Evolutionary conservation across 805 yeast genomes (phyloP).

Genomic region (Candida quercuum): DNA sequence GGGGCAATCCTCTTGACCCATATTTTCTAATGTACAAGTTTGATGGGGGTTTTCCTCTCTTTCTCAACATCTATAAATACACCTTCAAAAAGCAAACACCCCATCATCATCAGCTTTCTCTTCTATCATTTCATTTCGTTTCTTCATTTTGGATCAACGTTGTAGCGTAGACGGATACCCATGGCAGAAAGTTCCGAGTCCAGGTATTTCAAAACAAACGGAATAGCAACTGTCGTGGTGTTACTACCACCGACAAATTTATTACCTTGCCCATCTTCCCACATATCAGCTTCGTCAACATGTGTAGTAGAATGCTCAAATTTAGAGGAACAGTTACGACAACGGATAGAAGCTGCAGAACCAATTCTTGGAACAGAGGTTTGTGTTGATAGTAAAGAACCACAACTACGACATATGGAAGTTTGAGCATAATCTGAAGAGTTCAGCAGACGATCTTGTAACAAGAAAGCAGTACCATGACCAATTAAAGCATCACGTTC

Average conservation of each 20-base stretch:
- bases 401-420: conserved; percentile 86
- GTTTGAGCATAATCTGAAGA: conserved; percentile 95
- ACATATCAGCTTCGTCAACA: conserved; percentile 66
- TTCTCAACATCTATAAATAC: too few species aligned
- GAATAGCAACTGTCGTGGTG: conserved; percentile 94
- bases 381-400: conserved; percentile 86
- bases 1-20: too few species aligned
- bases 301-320: conserved; percentile 51
- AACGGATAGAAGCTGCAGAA: conserved; percentile 66
- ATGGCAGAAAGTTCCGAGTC: conserved; percentile 95
- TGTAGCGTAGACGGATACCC: conserved; percentile 93
- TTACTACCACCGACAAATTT: conserved; percentile 88
- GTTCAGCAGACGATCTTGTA: conserved; percentile 92
- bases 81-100: background rate
- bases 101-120: background rate
- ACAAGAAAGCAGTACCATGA: conserved; percentile 92
- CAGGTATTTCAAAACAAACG: conserved; percentile 90
- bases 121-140: background rate
- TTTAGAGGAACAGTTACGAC: conserved; percentile 85
- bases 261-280: conserved; percentile 98
- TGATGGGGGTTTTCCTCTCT: too few species aligned
- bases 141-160: conserved; percentile 55
- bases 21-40: too few species aligned
- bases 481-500: conserved; percentile 99
- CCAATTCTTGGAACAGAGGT: conserved; percentile 90